Base-by-base conservation (phyloP, 1,284 basidiomycete species). In the Apiotrichum porosum region DNA sequence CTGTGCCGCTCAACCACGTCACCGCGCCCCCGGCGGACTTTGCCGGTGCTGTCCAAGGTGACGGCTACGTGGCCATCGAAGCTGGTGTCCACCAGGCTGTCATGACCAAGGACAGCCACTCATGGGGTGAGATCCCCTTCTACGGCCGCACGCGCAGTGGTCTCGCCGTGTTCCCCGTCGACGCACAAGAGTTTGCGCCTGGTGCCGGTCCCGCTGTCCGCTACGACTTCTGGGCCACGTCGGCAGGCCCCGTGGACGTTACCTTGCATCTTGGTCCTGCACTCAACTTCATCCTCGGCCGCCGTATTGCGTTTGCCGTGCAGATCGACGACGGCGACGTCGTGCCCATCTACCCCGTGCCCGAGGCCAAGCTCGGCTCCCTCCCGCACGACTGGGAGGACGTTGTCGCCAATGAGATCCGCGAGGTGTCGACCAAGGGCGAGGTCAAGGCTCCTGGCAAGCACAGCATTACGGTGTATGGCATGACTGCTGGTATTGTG, bases 1-100 rank as follows among this genome's bases (percentile, higher is more conserved):
- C 68, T 9, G 72, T 79, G 14, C 63, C 71, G 1, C 69, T 78
- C 5, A 24, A 37, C 5, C 37, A 51, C 18, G 44, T 47, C 19
- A 6, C 33, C 5, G 19, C 40, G 0, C 52, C 55, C 4, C 72
- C 78, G 0, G 57, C 61, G 28, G 74, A 69, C 31, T 83, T 82
- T 69, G 74, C 75, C 79, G 83, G 83, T 6, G 82, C 82, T 52
- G 78, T 85, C 18, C 80, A 85, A 60, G 80, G 80, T 14, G 78
- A 79, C 42, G 81, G 82, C 10, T 79, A 76, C 15, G 75, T 85
- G 35, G 80, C 81, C 1, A 82, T 85, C 33, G 83, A 86, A 58
- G 83, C 82, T 12, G 78, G 75, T 3, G 82, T 84, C 61, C 69
- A 78, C 0, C 65, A 75, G 15, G 31, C 22, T 15, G 79, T 80